Evolutionary conservation across 2,329 filamentous ascomycete species (phyloP), one percentile per base, ranked within the genome.

Genomic region (Teratosphaeria epicoccoides): DNA sequence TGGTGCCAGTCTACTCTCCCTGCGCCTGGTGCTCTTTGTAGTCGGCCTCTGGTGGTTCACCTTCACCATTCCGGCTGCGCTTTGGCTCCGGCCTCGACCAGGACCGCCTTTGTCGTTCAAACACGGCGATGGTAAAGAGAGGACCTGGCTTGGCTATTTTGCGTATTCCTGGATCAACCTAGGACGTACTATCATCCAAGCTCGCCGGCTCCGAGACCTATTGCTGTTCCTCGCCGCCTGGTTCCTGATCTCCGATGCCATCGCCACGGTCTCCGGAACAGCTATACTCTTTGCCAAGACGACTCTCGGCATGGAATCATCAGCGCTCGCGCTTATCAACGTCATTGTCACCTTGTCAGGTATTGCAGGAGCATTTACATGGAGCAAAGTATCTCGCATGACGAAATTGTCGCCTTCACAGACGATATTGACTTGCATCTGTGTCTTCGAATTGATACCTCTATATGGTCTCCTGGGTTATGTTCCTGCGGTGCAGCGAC

Each of bases 271-370:
- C 0, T 93, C 87, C 28, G 91, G 89, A 12, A 97, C 93, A 0
- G 93, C 93, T 0, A 89, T 97, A 24, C 76, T 98, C 9, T 98
- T 96, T 66, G 93, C 91, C 40, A 97, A 97, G 71, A 97, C 91
- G 0, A 82, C 89, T 57, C 75, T 98, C 9, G 81, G 86, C 57
- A 98, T 98, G 93, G 79, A 84, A 53, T 84, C 90, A 0, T 88
- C 88, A 69, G 87, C 87, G 2, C 72, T 98, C 23, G 93, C 88
- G 5, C 76, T 97, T 66, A 96, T 98, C 68, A 95, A 90, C 63
- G 88, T 97, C 50, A 90, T 96, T 59, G 87, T 86, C 29, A 97
- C 91, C 11, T 71, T 86, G 43, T 83, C 82, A 5, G 93, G 93
- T 24, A 85, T 97, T 10, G 71, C 87, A 7, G 93, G 93, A 17